These are phyloP conservation scores for Plenodomus tracheiphilus DNA, from an alignment of 2,329 filamentous ascomycete genomes.

Conservation along the genomic window DNA sequence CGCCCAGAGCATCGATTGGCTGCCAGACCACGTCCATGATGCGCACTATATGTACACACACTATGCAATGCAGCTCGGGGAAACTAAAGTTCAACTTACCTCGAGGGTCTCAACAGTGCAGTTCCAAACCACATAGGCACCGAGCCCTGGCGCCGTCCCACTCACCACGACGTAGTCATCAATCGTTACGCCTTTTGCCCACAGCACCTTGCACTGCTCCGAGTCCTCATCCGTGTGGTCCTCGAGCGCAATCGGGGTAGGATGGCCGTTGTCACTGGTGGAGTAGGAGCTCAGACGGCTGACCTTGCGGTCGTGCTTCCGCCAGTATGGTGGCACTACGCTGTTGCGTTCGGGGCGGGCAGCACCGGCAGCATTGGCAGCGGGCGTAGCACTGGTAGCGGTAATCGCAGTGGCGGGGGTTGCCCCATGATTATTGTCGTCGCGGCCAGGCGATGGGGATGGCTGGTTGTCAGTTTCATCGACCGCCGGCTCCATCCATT, in stretches of 20 bases:
- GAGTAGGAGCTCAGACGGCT: slow-evolving; percentile 43
- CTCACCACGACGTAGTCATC: slow-evolving; percentile 65
- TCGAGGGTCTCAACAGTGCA: slow-evolving; percentile 84
- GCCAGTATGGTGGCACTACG: slow-evolving; percentile 54
- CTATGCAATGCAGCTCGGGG: slow-evolving; percentile 11
- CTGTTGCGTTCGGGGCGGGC: slow-evolving; percentile 33
- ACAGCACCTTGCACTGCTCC: slow-evolving; percentile 61
- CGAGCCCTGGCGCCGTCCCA: slow-evolving; percentile 61
- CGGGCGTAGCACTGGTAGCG: background rate
- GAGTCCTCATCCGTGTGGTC: slow-evolving; percentile 65
- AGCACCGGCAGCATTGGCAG: slow-evolving; percentile 14
- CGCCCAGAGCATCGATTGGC: slow-evolving; percentile 21
- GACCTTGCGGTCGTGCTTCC: slow-evolving; percentile 45
- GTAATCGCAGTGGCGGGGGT: too few relatives aligned
- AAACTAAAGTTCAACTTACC: too few relatives aligned
- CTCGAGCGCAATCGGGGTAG: slow-evolving; percentile 61
- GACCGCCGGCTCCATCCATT: slow-evolving; percentile 47
- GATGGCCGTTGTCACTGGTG: slow-evolving; percentile 32
- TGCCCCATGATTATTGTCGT: slow-evolving; percentile 5
- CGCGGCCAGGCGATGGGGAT: slow-evolving; percentile 26
- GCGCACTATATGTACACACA: too few relatives aligned
- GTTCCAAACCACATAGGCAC: slow-evolving; percentile 96
- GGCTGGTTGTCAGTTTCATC: slow-evolving; percentile 32
- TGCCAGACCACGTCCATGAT: slow-evolving; percentile 8
- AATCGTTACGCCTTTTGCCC: slow-evolving; percentile 65